Evolutionary conservation across 2,329 filamentous ascomycete species (phyloP).

Genomic region (Pestalotiopsis sp.): DNA sequence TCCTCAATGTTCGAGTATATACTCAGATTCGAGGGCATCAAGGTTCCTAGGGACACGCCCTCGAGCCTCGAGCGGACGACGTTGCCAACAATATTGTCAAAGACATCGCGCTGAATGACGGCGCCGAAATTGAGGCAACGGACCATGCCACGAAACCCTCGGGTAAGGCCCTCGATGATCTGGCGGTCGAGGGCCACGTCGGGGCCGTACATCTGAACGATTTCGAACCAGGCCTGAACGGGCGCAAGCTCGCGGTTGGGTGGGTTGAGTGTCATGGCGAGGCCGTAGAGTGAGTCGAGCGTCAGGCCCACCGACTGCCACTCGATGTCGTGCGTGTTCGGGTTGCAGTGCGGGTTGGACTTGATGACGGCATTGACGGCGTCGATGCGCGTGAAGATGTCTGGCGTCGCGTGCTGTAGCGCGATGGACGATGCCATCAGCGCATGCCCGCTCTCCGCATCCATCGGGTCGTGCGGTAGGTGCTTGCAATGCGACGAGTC

Average conservation of each 20-base stretch:
- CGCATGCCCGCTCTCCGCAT: constrained; percentile 39
- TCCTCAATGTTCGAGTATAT: background rate
- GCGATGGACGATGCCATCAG: constrained; percentile 31
- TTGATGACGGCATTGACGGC: constrained; percentile 3
- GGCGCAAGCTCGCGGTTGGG: constrained; percentile 48
- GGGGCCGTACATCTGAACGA: constrained; percentile 43
- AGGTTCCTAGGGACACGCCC: background rate
- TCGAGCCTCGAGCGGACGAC: constrained; percentile 35
- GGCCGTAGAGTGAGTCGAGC: constrained; percentile 44
- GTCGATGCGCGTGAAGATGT: constrained; percentile 19
- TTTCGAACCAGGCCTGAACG: constrained; percentile 59
- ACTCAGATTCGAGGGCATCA: background rate
- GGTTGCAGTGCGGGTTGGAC: background rate
- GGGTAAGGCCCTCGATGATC: constrained; percentile 40
- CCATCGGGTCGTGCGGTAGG: constrained; percentile 31
- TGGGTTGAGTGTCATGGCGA: constrained; percentile 47
- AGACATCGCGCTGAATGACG: constrained; percentile 46
- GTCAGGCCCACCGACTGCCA: constrained; percentile 45
- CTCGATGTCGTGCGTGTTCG: constrained; percentile 20
- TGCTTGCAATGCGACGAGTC: constrained; percentile 2
- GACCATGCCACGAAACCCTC: constrained; percentile 45
- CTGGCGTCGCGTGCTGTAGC: constrained; percentile 24
- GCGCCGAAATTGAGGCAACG: constrained; percentile 52
- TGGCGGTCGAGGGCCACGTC: constrained; percentile 36
- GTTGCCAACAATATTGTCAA: constrained; percentile 46